Evolutionary conservation across 345 rosid species (phyloP).

Genomic region (Leavenworthia alabamica): DNA sequence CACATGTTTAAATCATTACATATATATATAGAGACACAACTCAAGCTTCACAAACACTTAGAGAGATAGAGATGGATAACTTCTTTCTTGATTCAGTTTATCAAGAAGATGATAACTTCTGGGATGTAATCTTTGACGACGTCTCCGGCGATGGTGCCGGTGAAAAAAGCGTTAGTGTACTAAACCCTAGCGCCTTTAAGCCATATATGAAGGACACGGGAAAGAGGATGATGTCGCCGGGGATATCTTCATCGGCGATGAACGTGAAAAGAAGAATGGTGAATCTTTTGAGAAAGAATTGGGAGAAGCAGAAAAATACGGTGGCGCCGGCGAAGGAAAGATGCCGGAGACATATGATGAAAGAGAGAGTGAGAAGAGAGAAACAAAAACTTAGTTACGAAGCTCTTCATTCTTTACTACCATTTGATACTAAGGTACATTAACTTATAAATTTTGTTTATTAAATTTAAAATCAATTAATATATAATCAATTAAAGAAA

Average conservation of each 20-base stretch:
- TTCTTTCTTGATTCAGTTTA: slow-evolving; percentile 18
- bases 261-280: slow-evolving; percentile 53
- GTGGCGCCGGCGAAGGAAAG: slow-evolving; percentile 33
- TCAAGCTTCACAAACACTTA: not conserved
- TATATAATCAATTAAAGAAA: too few species aligned
- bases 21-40: not conserved
- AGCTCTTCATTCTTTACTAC: slow-evolving; percentile 50
- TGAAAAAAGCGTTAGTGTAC: not conserved
- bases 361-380: slow-evolving; percentile 64
- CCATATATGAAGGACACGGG: slow-evolving; percentile 24
- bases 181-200: slow-evolving; percentile 40
- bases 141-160: not conserved
- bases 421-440: slow-evolving; percentile 50
- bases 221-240: not conserved
- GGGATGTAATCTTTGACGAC: slow-evolving; percentile 24
- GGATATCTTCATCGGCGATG: not conserved
- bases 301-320: slow-evolving; percentile 11
- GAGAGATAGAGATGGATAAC: slow-evolving; percentile 1
- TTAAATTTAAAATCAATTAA: not conserved
- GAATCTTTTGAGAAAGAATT: slow-evolving; percentile 37
- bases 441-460: not conserved
- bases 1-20: slow-evolving; percentile 8
- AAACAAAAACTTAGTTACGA: slow-evolving; percentile 51
- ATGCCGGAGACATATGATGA: slow-evolving; percentile 46
- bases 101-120: slow-evolving; percentile 26